Conservation (phyloP, 345 rosid genomes). For the Hevea brasiliensis region DNA sequence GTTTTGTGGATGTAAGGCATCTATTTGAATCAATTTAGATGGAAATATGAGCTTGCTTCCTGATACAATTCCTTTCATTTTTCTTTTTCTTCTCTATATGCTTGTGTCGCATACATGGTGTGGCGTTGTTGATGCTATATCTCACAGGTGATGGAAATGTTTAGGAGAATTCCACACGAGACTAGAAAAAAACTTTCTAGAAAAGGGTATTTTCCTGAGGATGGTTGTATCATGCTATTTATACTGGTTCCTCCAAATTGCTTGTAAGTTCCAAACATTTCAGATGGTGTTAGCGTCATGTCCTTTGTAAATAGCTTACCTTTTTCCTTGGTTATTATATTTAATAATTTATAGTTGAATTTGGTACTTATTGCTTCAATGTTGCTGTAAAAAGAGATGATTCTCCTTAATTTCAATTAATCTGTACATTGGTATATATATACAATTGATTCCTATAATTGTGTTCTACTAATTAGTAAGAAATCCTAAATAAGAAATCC, state of each 20-base stretch:
- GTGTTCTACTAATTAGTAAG: too few species aligned
- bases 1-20: too few species aligned
- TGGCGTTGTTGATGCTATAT: background rate
- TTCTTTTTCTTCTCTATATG: background rate
- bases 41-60: slow-evolving; percentile 4
- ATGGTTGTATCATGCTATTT: slow-evolving; percentile 70
- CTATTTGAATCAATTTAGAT: too few species aligned
- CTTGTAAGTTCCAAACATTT: slow-evolving; percentile 79
- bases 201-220: slow-evolving; percentile 88
- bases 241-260: slow-evolving; percentile 98
- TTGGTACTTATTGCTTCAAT: slow-evolving; percentile 10
- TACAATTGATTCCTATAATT: too few species aligned
- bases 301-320: slow-evolving; percentile 56
- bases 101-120: too few species aligned
- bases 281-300: slow-evolving; percentile 81
- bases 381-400: too few species aligned
- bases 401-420: too few species aligned
- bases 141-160: slow-evolving; percentile 69
- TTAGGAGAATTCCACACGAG: slow-evolving; percentile 64
- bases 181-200: slow-evolving; percentile 68
- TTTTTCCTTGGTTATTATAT: background rate
- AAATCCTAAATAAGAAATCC: too few species aligned
- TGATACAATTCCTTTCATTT: background rate
- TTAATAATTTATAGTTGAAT: background rate
- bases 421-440: too few species aligned